Evolutionary conservation across 1,139 yeast species (phyloP).

Genomic region (Candida tunisiensis): DNA sequence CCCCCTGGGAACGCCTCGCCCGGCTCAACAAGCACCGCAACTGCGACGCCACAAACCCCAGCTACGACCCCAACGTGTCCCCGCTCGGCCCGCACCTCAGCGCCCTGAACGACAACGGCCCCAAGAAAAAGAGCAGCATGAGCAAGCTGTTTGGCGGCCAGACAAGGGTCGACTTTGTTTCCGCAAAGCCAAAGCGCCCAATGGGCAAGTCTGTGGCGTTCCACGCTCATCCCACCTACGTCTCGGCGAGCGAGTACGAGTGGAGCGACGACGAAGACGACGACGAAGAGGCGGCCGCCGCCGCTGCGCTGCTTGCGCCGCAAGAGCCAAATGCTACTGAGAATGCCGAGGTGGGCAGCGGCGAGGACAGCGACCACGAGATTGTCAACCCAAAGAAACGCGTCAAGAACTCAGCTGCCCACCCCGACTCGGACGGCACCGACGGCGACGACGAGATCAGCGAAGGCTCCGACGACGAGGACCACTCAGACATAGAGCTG

Average conservation of each 20-base stretch:
- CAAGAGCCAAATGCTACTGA: background rate
- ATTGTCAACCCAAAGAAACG: no score
- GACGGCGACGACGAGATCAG: no score
- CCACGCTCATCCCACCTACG: constrained; percentile 9
- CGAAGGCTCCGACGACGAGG: no score
- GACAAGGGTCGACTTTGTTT: no score
- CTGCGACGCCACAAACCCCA: constrained; percentile 41
- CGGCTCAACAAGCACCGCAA: constrained; percentile 85
- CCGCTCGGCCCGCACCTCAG: background rate
- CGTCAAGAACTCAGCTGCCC: no score
- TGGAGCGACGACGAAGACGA: constrained; percentile 12
- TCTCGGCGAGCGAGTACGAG: constrained; percentile 16
- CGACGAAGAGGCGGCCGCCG: constrained; percentile 7
- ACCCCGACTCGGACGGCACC: no score
- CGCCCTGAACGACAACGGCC: background rate
- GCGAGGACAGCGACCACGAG: no score
- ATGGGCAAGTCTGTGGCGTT: constrained; percentile 10
- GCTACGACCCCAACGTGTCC: background rate
- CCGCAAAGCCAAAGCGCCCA: constrained; percentile 1
- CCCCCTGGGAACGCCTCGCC: constrained; percentile 82
- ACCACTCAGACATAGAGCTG: no score
- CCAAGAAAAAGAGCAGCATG: constrained; percentile 3
- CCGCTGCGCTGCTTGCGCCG: background rate
- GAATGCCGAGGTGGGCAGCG: background rate
- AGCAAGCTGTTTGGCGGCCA: no score